A percentile compares a stretch with the other conserved stretches of the same genome.
phyloP scores from a whole-genome alignment of 2,329 filamentous ascomycete species.

The Akanthomyces dipterigenus region DNA sequence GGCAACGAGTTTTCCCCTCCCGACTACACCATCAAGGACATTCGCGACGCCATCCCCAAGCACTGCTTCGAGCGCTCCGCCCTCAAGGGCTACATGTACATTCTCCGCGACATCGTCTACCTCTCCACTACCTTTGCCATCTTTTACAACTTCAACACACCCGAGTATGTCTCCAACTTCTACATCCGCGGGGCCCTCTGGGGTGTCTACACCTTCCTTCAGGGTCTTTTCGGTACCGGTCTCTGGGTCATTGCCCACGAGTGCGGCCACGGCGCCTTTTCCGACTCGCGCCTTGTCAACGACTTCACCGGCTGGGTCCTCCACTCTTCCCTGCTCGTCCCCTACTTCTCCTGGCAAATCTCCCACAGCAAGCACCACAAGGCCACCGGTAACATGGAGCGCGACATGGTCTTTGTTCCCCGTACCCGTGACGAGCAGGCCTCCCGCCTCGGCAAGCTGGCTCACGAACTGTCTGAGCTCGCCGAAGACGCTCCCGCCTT shows the following conservation, averaged over 20 bases:
- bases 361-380: conserved; percentile 99
- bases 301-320: conserved; percentile 87
- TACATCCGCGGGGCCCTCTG: conserved; percentile 59
- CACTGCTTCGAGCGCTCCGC: conserved; percentile 93
- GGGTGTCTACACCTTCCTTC: conserved; percentile 65
- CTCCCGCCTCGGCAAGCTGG: conserved; percentile 62
- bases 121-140: conserved; percentile 74
- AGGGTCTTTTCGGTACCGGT: conserved; percentile 90
- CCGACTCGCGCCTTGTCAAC: conserved; percentile 82
- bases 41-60: conserved; percentile 92
- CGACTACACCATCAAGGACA: conserved; percentile 95
- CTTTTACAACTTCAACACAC: conserved; percentile 85
- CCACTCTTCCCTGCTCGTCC: conserved; percentile 83
- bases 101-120: conserved; percentile 69
- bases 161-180: conserved; percentile 69
- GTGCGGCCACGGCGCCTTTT: conserved; percentile 96
- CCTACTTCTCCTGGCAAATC: conserved; percentile 99
- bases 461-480: conserved; percentile 80
- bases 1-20: conserved; percentile 92
- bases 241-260: conserved; percentile 97
- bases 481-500: conserved; percentile 90
- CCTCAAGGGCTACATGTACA: conserved; percentile 68
- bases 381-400: conserved; percentile 92
- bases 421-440: conserved; percentile 81
- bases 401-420: conserved; percentile 98